Evolutionary conservation across 495 filamentous ascomycete genomes (phyloP), one percentile per base, ranked within the genome.

Genomic region (Friedmanniomyces endolithicus): DNA sequence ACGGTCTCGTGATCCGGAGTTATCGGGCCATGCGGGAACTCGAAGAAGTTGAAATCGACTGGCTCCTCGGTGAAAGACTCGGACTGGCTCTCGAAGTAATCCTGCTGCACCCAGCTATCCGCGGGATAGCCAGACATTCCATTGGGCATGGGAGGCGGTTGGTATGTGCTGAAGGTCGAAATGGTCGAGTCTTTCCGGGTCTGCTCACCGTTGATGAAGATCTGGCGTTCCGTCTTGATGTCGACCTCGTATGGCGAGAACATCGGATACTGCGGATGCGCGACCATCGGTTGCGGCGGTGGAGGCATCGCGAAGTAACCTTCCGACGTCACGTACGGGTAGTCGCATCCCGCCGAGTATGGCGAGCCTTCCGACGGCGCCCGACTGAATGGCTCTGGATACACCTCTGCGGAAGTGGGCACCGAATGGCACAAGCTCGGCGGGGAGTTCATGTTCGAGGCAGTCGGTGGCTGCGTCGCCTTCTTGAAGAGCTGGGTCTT

Each of bases 401-500:
- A 86, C 51, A 82, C 84, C 20, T 86, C 84, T 12, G 58, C 54
- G 34, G 86, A 87, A 11, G 86, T 88, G 60, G 86, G 86, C 24
- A 88, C 68, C 25, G 87, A 90, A 68, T 88, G 84, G 61, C 85
- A 86, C 25, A 92, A 75, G 41, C 86, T 85, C 25, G 87, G 87
- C 49, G 87, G 87, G 44, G 85, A 84, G 53, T 75, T 73, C 62
- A 72, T 70, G 66, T 76, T 73, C 51, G 79, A 74, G 7, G 40
- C 6, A 43, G 78, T 72, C 39, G 75, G 75, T 29, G 73, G 60
- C 50, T 78, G 68, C 12, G 71, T 71, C 37, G 74, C 70, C 78
- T 95, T 92, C 72, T 97, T 90, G 37, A 84, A 79, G 56, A 90
- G 75, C 78, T 97, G 96, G 58, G 89, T 96, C 52, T 87, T 81